Base-by-base conservation (phyloP, 202 grass and related monocot species). In the Schoenoplectus tabernaemontani region DNA sequence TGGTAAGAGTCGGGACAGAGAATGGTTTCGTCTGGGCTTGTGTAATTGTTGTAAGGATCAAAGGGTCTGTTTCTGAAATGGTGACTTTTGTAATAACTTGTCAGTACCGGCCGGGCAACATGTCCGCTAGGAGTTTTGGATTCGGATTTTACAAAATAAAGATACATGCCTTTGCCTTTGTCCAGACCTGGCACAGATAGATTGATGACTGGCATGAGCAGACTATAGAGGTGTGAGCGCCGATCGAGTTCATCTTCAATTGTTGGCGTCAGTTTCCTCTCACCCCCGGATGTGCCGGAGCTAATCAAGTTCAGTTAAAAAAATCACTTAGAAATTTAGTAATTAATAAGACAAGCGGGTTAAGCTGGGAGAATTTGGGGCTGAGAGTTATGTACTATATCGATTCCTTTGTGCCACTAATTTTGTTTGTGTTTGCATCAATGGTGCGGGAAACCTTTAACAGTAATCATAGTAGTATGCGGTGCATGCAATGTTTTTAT, bases 231-330 rank as follows among this genome's bases (percentile, higher is more conserved):
- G 24, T 88, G 67, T 7, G 91, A 94, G 20, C 95, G 54, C 77
- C 95, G 60, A 81, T 94, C 86, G 39, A 90, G 78, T 79, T 97
- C 95, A 10, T 94, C 91, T 67, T 86, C 86, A 78, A 97, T 97
- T 36, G 89, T 92, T 42, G 95, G 95, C 91, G 94, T 97, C 60
- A 97, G 84, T 73, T 97, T 97, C 71, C 95, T 83, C 68, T 97
- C 95, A 37, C 95, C 94, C 20, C 95, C 95, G 5, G 95, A 97
- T 36, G 95, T 97, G n/a, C 95, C 95, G 2, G 95, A 97, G 81
- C 94, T 97, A 80, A 42, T 84, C 1, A 62, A 78, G 12, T 61
- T 28, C 67, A 80, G 23, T 62, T 11, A 64, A 58, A 51, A 37
- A 64, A 64, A 17, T 48, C 7, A 19, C 61, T 78, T 60, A 78